Base-by-base conservation (phyloP, 2,329 filamentous ascomycete genomes). In the Fusarium verrucosum region DNA sequence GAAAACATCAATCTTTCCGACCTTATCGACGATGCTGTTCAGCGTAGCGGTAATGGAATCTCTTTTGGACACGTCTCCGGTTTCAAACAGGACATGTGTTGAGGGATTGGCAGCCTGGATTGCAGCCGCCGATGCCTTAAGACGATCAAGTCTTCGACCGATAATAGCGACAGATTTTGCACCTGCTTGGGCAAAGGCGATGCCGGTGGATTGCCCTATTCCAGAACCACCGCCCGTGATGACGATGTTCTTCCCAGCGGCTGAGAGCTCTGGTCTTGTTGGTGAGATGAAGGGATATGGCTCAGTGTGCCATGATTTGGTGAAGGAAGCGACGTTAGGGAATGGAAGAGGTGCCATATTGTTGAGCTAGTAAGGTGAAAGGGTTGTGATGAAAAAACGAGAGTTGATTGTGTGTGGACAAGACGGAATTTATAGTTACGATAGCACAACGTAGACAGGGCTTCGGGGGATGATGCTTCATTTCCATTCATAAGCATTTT, bases 211-310 rank as follows among this genome's bases (percentile, higher is more conserved):
- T 57, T 85, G 84, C 2, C 88, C 88, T 23, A 91, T 85, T 11
- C 88, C 87, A 0, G 82, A 83, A 3, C 84, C 83, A 5, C 83
- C 87, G 37, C 89, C 89, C 1, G 87, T 89, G 69, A 91, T 87
- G 14, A 91, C 78, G 7, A 89, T 83, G 10, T 81, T 85, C 25
- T 74, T 73, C 4, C 75, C 76, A 4, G 61, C 66, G 3, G 72
- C 74, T 0, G 73, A 76, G 6, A 79, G 70, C 42, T 75, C 73
- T 0, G 73, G 72, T 6, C 73, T 67, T 4, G 40, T 36, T 2
- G 77, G 74, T 0, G 68, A 70, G 47, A 78, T 76, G 22, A 55
- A 26, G 0, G 72, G 53, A 44, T 78, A 78, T 5, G 64, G 57
- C 9, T 66, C 26, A 9, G 32, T 52, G 22, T 72, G 66, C 60